These are phyloP conservation scores for Candida yuanshanica DNA, from an alignment of 805 yeast species.

Conservation along the genomic window DNA sequence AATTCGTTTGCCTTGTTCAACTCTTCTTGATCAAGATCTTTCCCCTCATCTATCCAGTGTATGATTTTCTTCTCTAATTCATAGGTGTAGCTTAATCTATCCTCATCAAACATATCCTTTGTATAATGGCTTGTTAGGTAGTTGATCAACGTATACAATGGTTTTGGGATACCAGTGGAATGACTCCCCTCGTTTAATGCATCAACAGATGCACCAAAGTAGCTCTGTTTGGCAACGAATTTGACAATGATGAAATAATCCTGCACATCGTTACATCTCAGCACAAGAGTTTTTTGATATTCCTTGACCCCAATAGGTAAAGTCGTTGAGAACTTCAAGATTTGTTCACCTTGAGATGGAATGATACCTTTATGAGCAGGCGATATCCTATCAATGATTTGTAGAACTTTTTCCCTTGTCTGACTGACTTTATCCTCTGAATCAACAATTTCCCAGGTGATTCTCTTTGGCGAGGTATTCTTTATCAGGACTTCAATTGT, in stretches of 20 bases:
- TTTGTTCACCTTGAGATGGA: conserved; percentile 23
- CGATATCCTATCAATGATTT: conserved; percentile 15
- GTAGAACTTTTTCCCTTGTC: conserved; percentile 18
- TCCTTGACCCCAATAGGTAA: conserved; percentile 24
- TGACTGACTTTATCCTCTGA: conserved; percentile 4
- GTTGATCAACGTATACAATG: conserved; percentile 25
- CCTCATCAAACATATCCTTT: conserved; percentile 24
- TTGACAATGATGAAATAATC: conserved; percentile 28
- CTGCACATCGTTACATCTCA: conserved; percentile 25
- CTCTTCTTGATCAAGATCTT: conserved; percentile 14
- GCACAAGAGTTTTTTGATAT: conserved; percentile 20
- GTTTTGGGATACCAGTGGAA: conserved; percentile 27
- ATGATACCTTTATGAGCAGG: conserved; percentile 24
- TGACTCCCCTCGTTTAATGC: conserved; percentile 20
- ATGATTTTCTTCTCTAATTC: conserved; percentile 19
- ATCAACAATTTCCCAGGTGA: conserved; percentile 33
- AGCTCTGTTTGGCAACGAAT: conserved; percentile 20
- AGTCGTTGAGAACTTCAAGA: conserved; percentile 18
- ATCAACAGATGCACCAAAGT: conserved; percentile 28
- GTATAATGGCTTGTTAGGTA: conserved; percentile 23
- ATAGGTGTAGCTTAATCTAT: conserved; percentile 9
- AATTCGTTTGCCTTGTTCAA: conserved; percentile 12
- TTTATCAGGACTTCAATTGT: conserved; percentile 24
- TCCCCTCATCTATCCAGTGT: conserved; percentile 17
- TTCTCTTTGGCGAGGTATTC: conserved; percentile 20